Base-by-base conservation (phyloP, 768 basidiomycete species). In the Lentinula aciculospora region DNA sequence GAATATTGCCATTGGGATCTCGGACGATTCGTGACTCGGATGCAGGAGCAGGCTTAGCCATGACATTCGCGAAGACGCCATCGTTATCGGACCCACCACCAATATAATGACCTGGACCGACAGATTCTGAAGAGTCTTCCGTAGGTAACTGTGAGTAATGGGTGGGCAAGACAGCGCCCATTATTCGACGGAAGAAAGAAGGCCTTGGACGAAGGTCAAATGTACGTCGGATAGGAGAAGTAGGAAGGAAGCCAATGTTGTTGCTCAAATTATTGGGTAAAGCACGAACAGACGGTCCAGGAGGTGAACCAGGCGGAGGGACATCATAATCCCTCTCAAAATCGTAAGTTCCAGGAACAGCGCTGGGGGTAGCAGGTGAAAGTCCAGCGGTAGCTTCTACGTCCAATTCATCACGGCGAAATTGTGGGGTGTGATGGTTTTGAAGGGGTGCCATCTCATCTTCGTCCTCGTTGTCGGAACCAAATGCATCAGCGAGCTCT, bases 11-110 rank as follows among this genome's bases (percentile, higher is more conserved):
- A 63, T 85, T 72, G 34, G 79, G 79, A 21, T 76, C 71, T 32
- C 65, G 70, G n/a, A 83, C 65, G 54, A 80, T 57, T 25, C 78
- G 75, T 1, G 75, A 68, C 15, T 68, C 68, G 53, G 74, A 72
- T 40, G 68, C 68, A 9, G 61, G 65, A 8, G 34, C 45, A 1
- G 97, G 96, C 69, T 97, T 97, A 1, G 96, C 96, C 63, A 83
- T 86, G 36, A 99, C 84, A 66, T 98, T 99, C 29, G 89, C 86
- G 67, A 98, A 99, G 8, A 98, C 95, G 2, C 97, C 97, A 64
- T 97, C 94, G 65, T 95, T 94, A 29, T 92, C 83, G 17, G 74
- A 76, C 0, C 89, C 91, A 6, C 86, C 85, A 31, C 91, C 91
- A 17, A 66, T 66, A 59, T 69, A 63, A 4, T 12, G 54, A 23